Conservation (phyloP, 306 rosid genomes). For the Quercus glauca region DNA sequence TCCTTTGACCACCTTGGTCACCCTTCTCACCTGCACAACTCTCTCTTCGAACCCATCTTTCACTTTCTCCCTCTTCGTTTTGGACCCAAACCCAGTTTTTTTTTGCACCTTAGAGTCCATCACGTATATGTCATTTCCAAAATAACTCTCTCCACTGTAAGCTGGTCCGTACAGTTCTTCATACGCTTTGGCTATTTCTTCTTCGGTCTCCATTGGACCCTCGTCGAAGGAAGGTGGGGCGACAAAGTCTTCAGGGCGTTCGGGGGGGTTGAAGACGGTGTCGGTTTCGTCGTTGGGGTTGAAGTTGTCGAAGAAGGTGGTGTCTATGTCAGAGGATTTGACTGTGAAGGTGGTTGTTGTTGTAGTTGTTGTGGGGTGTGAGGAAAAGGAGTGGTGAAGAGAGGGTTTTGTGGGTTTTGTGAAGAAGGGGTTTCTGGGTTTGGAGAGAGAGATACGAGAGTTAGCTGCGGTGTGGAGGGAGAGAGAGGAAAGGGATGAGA, state of each 20-base stretch:
- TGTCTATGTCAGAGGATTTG: constrained; percentile 57
- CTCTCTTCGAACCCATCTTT: constrained; percentile 92
- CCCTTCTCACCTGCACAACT: constrained; percentile 85
- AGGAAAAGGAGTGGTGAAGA: constrained; percentile 11
- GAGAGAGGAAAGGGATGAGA: constrained; percentile 51
- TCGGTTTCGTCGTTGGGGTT: constrained; percentile 42
- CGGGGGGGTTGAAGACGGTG: constrained; percentile 59
- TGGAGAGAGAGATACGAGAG: constrained; percentile 40
- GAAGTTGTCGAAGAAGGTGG: constrained; percentile 57
- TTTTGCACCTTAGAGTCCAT: constrained; percentile 70
- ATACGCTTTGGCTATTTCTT: constrained; percentile 69
- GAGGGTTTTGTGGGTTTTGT: constrained; percentile 13
- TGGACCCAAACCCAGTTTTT: constrained; percentile 52
- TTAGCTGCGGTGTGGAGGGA: constrained; percentile 31
- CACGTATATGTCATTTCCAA: constrained; percentile 66
- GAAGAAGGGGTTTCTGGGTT: constrained; percentile 26
- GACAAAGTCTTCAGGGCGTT: constrained; percentile 67
- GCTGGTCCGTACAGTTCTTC: constrained; percentile 85
- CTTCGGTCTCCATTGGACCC: constrained; percentile 68
- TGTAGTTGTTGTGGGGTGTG: background rate
- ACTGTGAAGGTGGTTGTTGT: constrained; percentile 4
- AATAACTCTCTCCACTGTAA: constrained; percentile 63
- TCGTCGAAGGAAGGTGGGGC: constrained; percentile 68
- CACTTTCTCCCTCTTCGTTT: constrained; percentile 59
- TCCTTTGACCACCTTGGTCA: constrained; percentile 96